phyloP scores from a whole-genome alignment of 2,329 filamentous ascomycete species.

The Geosmithia putterillii region DNA sequence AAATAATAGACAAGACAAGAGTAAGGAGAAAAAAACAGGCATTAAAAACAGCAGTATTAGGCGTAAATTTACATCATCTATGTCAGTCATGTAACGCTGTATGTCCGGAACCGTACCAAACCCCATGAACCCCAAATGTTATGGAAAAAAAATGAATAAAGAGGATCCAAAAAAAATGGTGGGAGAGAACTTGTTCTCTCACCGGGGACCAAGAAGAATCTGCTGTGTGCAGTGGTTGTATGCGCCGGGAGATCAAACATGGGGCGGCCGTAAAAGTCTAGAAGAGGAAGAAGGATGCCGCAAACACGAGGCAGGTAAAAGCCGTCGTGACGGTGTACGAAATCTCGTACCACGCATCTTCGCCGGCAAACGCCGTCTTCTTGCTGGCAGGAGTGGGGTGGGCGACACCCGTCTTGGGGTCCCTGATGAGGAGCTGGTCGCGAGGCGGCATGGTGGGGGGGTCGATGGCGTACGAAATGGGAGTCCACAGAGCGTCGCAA shows the following conservation, averaged over 20 bases:
- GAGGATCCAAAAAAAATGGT: not conserved
- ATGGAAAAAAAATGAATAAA: not conserved
- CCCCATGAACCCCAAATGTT: not conserved
- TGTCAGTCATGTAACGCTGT: not conserved
- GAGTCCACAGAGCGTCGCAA: conserved; percentile 42
- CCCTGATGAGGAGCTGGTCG: conserved; percentile 41
- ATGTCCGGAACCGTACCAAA: not conserved
- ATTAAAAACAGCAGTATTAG: not conserved
- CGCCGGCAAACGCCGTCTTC: conserved; percentile 40
- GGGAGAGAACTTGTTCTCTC: not conserved
- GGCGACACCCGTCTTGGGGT: conserved; percentile 40
- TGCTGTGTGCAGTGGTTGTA: not conserved
- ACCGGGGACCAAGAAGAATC: not conserved
- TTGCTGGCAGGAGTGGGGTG: conserved; percentile 37
- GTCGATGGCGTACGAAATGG: conserved; percentile 47
- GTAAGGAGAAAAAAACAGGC: not conserved
- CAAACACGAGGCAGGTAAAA: conserved; percentile 37
- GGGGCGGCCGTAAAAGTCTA: conserved; percentile 2
- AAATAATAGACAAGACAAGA: not conserved
- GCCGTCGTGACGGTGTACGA: conserved; percentile 37
- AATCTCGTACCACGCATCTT: conserved; percentile 43
- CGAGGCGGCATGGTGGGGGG: conserved; percentile 46
- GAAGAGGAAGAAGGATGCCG: conserved; percentile 22
- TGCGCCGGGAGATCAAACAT: not conserved
- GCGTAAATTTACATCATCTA: not conserved